A percentile compares a stretch with the other conserved stretches of the same genome.
These are phyloP conservation scores for Lomentospora prolificans DNA, from an alignment of 2,329 filamentous ascomycete genomes.

Conservation along the genomic window DNA sequence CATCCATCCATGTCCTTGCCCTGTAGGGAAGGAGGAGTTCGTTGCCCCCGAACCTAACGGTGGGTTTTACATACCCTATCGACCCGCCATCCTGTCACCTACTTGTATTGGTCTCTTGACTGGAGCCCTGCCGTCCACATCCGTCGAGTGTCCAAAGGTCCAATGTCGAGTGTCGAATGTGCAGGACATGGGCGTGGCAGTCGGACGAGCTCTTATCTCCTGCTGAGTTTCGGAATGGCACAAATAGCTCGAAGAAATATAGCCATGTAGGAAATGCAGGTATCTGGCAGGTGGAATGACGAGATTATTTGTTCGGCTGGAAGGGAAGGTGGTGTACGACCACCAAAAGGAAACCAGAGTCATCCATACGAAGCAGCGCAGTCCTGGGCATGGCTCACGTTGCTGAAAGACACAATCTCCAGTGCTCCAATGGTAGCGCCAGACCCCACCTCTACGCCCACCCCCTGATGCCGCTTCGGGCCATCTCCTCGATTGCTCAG, in stretches of 20 bases:
- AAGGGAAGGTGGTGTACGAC: background rate
- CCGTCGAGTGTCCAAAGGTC: background rate
- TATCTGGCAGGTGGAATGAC: background rate
- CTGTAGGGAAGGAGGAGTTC: background rate
- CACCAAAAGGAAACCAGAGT: background rate
- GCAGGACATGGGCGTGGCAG: no score
- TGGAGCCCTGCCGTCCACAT: no score
- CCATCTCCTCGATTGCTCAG: background rate
- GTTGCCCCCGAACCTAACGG: background rate
- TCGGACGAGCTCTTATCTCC: no score
- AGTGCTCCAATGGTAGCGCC: background rate
- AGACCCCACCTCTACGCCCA: slow-evolving; percentile 1
- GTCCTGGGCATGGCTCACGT: no score
- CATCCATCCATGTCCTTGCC: no score
- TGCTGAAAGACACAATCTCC: no score
- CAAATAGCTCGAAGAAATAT: background rate
- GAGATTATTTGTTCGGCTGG: background rate
- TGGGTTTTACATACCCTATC: background rate
- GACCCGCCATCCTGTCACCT: background rate
- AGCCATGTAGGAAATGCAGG: background rate
- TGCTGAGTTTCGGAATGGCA: background rate
- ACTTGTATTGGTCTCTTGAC: no score
- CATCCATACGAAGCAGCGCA: background rate
- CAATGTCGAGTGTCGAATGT: no score
- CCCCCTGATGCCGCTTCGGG: background rate